Base-by-base conservation (phyloP, 2,329 filamentous ascomycete genomes). In the Fusarium siculi region DNA sequence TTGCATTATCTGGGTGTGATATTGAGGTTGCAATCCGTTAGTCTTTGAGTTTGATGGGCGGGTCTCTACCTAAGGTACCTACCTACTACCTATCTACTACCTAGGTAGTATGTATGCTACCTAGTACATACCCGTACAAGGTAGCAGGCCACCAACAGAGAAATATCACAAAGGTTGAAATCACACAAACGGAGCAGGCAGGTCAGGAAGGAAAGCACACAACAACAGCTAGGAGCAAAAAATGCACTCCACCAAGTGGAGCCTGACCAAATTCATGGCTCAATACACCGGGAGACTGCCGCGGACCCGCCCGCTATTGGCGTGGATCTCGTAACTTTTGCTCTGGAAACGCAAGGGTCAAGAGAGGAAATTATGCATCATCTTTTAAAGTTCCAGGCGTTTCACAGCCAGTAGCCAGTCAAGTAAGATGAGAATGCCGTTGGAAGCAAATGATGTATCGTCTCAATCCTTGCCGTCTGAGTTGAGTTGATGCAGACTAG, bases 161-260 rank as follows among this genome's bases (percentile, higher is more conserved):
- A 44, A 57, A 56, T 61, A 50, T 36, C 50, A 58, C 50, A 64
- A 66, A 57, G 43, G 28, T 40, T 32, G 54, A 62, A 54, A 47
- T 47, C 49, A 56, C 23, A 53, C 39, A 42, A 43, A 36, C 37
- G 19, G 23, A 60, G 23, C 32, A 61, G 53, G 34, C 37, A 60
- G 53, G 34, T 18, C 39, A 36, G 47, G 37, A 53, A 59, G 43
- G 57, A 60, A 63, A 66, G 50, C 63, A 34, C 63, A 53, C 32
- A 28, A 53, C 32, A 28, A 28, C 11, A 46, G 21, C 43, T 25
- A 25, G 49, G 32, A 53, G 49, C 37, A 52, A 28, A 28, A 46
- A 73, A 71, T 70, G 65, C 65, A 65, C 74, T 76, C 75, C 73
- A 74, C 73, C 76, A 78, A 76, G 76, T 78, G 77, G 76, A 77